Evolutionary conservation across 805 yeast genomes (phyloP), one percentile per base, ranked within the genome.

Genomic region (Wickerhamomyces mucosus): DNA sequence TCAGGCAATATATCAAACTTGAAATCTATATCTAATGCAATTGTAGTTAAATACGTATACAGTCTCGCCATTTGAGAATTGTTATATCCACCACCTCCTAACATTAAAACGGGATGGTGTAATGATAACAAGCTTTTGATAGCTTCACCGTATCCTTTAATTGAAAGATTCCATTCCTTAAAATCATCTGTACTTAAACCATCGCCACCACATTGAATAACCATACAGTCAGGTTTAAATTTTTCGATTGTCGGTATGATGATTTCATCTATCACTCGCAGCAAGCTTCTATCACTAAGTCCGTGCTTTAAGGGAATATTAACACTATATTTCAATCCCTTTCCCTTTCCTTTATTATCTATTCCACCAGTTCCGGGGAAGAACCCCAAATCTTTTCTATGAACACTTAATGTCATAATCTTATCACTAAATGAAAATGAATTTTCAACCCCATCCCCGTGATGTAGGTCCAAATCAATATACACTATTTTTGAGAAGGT

Each of bases 51-150:
- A 37, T 51, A 61, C 0, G 64, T 50, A 46, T 83, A 77, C 34
- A 75, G 70, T 37, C 80, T 64, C 0, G 85, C 74, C 17, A 72
- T 64, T 37, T 78, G 76, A 3, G 61, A 48, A 38, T 66, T 72
- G 38, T 78, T 72, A 47, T 81, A 81, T 0, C 89, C 92, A 3
- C 92, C 92, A 3, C 92, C 92, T 1, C 89, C 89, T 2, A 80
- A 56, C 6, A 81, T 35, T 32, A 77, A 33, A 1, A 61, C 48
- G 0, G 75, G 74, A 27, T 15, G 50, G 26, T 31, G 44, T 41
- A 41, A 35, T 3, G 33, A 40, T 6, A 64, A 29, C 14, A 67
- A 15, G 10, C 42, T 22, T 17, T 38, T 5, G 5, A 76, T 50
- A 6, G 51, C 53, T 1, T 46, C 18, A 0, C 67, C 64, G 15